Evolutionary conservation across 1,284 basidiomycete genomes (phyloP), one percentile per base, ranked within the genome.

Genomic region (Inonotus hispidus): DNA sequence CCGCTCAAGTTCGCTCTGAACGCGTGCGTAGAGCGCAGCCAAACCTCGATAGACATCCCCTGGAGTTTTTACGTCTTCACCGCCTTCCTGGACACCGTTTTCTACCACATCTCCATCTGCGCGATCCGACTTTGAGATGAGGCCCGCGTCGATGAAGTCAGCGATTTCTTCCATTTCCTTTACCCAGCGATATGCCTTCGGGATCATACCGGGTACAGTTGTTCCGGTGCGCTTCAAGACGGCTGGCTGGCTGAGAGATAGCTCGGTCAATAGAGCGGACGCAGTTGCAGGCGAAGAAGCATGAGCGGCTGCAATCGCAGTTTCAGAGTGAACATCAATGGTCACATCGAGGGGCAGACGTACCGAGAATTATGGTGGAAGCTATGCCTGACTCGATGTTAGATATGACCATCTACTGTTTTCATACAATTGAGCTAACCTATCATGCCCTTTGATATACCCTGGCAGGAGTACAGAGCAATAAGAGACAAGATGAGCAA

Each of bases 101-200:
- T 21, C 50, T 16, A 11, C 14, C 25, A 16, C 16, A 14, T 14
- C 10, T 16, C 7, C 1, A 29, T 16, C 47, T 2, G 6, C 27
- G 14, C 14, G 27, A 52, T 6, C 4, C 35, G 32, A 1, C 3
- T 23, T 10, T 14, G 58, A 59, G 19, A 32, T 49, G 13, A 62
- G 52, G 4, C 63, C 58, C 14, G 58, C 14, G 10, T 79, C 78
- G 3, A 85, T 79, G 67, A 84, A 85, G 10, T 68, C 73, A 1
- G 77, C 76, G 52, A 87, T 83, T 68, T 85, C 85, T 49, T 79
- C 73, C 83, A 84, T 85, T 71, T 85, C 82, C 52, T 76, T 79
- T 5, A 80, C 76, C 78, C 79, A 86, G 56, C 83, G 76, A 66
- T 86, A 84, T 14, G 82, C 82, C 66, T 84, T 86, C 19, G 79